These are phyloP conservation scores for Endoconidiophora laricicola DNA, from an alignment of 2,329 filamentous ascomycete species.

Conservation along the genomic window DNA sequence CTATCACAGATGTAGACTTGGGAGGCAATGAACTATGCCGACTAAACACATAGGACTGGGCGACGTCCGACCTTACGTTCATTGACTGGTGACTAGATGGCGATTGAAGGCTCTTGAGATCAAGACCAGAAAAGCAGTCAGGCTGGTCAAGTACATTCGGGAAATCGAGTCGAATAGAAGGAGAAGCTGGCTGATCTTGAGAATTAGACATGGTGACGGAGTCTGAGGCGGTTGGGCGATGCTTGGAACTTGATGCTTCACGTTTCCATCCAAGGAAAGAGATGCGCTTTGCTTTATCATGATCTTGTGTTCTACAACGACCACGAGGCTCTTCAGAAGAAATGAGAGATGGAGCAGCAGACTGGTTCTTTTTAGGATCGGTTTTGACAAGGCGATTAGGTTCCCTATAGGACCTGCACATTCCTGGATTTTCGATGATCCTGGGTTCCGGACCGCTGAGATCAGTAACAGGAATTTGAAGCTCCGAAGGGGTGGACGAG, in stretches of 20 bases:
- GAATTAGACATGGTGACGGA: neutral
- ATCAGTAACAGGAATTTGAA: slow-evolving; percentile 11
- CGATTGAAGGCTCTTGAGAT: neutral
- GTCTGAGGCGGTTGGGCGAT: neutral
- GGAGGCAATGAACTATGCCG: neutral
- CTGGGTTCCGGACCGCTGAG: slow-evolving; percentile 10
- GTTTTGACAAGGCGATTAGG: slow-evolving; percentile 1
- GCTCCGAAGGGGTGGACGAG: slow-evolving; percentile 1
- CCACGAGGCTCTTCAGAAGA: slow-evolving; percentile 9
- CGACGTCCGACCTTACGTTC: neutral
- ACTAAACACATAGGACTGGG: neutral
- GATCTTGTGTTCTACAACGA: slow-evolving; percentile 4
- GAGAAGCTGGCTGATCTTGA: neutral
- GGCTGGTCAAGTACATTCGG: neutral
- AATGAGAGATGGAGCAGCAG: slow-evolving; percentile 5
- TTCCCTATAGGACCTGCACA: slow-evolving; percentile 7
- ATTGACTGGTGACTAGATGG: neutral
- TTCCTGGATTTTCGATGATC: slow-evolving; percentile 10
- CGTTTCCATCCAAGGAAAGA: slow-evolving; percentile 11
- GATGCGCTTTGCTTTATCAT: slow-evolving; percentile 6
- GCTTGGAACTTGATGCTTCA: slow-evolving; percentile 2
- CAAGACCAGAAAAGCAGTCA: neutral
- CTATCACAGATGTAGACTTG: neutral
- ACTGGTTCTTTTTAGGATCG: neutral
- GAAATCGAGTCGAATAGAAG: slow-evolving; percentile 1